phyloP scores from a whole-genome alignment of 2,329 filamentous ascomycete genomes.

The Tolypocladium guangdongense region DNA sequence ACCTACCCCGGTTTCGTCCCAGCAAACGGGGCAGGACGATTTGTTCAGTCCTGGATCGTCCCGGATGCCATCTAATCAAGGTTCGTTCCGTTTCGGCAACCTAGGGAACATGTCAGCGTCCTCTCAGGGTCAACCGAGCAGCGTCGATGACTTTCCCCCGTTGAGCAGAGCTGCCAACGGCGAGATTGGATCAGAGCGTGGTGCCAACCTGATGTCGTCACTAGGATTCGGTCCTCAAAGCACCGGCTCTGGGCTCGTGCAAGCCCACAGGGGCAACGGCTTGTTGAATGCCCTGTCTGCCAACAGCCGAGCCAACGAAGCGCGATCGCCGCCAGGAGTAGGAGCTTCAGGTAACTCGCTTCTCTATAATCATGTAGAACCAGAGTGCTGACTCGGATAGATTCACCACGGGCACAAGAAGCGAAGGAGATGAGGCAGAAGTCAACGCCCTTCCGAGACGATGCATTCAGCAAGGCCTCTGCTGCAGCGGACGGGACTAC shows the following conservation, averaged over 20 bases:
- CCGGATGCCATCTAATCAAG: constrained; percentile 27
- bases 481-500: constrained; percentile 21
- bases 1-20: constrained; percentile 37
- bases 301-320: constrained; percentile 39
- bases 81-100: constrained; percentile 42
- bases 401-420: constrained; percentile 31
- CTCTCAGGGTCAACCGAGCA: constrained; percentile 35
- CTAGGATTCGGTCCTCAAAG: constrained; percentile 41
- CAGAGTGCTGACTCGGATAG: constrained; percentile 14
- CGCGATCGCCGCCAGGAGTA: constrained; percentile 35
- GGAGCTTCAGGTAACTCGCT: constrained; percentile 13
- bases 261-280: constrained; percentile 44
- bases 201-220: constrained; percentile 39
- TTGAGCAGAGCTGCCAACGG: constrained; percentile 46
- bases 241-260: constrained; percentile 22
- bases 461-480: constrained; percentile 22
- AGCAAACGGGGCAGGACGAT: constrained; percentile 39
- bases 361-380: background rate
- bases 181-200: constrained; percentile 46
- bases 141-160: constrained; percentile 52
- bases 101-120: constrained; percentile 31
- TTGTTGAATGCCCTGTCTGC: constrained; percentile 54
- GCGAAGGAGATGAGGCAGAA: constrained; percentile 35
- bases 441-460: constrained; percentile 31
- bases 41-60: constrained; percentile 32